These are phyloP conservation scores for Ligustrum vulgare DNA, from an alignment of 257 asterid species.

Conservation along the genomic window DNA sequence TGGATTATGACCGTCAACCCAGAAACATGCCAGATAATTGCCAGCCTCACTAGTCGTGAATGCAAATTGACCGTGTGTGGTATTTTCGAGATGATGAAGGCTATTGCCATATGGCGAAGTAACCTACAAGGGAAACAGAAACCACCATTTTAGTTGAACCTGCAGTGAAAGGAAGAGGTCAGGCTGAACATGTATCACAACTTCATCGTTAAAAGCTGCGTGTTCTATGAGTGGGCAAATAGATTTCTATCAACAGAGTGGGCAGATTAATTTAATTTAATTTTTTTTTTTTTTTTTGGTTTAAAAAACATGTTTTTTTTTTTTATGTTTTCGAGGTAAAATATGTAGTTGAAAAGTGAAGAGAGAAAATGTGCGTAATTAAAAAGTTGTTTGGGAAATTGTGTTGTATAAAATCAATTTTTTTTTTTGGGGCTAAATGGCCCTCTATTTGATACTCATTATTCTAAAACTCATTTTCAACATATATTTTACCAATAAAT, in stretches of 20 bases:
- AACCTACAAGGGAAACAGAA: slow-evolving; percentile 43
- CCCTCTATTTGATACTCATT: too few species aligned
- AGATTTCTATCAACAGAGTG: neutral
- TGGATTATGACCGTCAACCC: slow-evolving; percentile 53
- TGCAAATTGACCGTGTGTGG: slow-evolving; percentile 81
- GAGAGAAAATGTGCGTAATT: too few species aligned
- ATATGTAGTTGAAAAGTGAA: too few species aligned
- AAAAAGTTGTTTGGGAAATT: too few species aligned
- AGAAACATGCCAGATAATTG: slow-evolving; percentile 83
- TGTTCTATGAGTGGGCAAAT: neutral
- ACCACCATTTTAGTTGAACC: slow-evolving; percentile 9
- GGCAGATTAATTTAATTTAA: too few species aligned
- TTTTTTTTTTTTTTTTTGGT: too few species aligned
- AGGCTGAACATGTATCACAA: neutral
- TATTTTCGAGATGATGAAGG: slow-evolving; percentile 63
- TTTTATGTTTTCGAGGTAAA: too few species aligned
- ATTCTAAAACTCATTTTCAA: too few species aligned
- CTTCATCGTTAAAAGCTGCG: neutral
- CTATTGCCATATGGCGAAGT: slow-evolving; percentile 79
- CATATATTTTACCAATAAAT: too few species aligned
- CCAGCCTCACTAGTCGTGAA: slow-evolving; percentile 83
- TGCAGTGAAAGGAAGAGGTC: neutral
- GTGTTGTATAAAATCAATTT: too few species aligned
- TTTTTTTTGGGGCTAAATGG: too few species aligned
- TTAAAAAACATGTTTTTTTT: too few species aligned